Base-by-base conservation (phyloP, 1,284 basidiomycete genomes). In the Fomitopsis pinicola region DNA sequence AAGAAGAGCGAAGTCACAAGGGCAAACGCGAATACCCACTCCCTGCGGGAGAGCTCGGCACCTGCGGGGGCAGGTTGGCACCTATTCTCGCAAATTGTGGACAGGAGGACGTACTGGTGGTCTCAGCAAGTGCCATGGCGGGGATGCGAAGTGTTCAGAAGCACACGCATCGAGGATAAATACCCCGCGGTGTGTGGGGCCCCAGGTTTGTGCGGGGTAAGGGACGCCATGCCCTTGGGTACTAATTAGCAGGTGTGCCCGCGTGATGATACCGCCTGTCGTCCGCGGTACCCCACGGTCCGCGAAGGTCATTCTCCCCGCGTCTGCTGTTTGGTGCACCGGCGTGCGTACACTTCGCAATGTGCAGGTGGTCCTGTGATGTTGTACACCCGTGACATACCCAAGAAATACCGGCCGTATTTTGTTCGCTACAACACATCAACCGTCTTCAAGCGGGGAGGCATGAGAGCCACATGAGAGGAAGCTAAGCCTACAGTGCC, bases 1-100 rank as follows among this genome's bases (percentile, higher is more conserved):
- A 93, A 92, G 80, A 93, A 93, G 55, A 92, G 77, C 15, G 88
- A 85, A 17, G 90, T 92, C 65, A 92, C 88, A 63, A 92, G 83
- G 55, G 79, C 77, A 73, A 90, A 92, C 14, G 89, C 81, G 67
- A 81, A 84, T 14, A 67, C 71, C 82, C 83, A 85, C 67, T 78
- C 73, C 44, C 72, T 73, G 62, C 73, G 74, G 26, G 74, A 73
- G 50, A 87, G 76, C 62, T 86, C 77, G 57, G 78, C 69, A 59
- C 79, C 83, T 85, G 59, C 30, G 42, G 8, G 62, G 38, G 8
- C 15, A 57, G 52, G 55, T 63, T 52, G 40, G 44, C 28, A 12
- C 10, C 26, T 22, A 15, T 46, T 35, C 33, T 19, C 26, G 26
- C 6, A 17, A 33, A 22, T 45, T 15, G 15, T 35, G 35, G 30